Evolutionary conservation across 139 green algal genomes (phyloP).

Genomic region (Closterium sp.): DNA sequence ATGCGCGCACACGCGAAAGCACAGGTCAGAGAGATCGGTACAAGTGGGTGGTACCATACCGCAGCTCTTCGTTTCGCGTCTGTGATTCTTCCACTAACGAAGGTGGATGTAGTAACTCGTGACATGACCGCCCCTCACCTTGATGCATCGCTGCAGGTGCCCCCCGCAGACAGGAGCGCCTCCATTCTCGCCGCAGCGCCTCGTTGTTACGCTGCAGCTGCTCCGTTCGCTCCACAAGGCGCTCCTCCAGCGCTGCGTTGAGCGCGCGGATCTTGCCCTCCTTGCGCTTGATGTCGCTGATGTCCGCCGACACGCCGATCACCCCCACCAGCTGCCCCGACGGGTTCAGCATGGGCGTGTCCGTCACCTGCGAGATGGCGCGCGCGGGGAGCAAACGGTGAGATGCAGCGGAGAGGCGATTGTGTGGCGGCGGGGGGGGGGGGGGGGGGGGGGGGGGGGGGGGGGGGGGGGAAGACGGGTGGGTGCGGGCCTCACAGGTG

Average conservation of each 20-base stretch:
- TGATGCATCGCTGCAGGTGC: slow-evolving; percentile 4
- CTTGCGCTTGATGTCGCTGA: slow-evolving; percentile 27
- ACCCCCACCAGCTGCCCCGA: slow-evolving; percentile 23
- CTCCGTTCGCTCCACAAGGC: slow-evolving; percentile 12
- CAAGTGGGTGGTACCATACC: too few species aligned
- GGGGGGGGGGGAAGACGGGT: too few species aligned
- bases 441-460: too few species aligned
- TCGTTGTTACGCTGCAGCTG: slow-evolving; percentile 14
- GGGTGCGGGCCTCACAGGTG: too few species aligned
- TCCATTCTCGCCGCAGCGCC: not conserved
- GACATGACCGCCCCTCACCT: not conserved
- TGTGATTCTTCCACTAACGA: too few species aligned
- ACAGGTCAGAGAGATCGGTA: not conserved
- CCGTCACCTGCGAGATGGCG: not conserved
- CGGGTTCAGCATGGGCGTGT: slow-evolving; percentile 22
- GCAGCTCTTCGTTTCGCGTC: too few species aligned
- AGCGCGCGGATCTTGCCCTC: slow-evolving; percentile 18
- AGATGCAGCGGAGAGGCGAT: too few species aligned
- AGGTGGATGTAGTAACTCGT: not conserved
- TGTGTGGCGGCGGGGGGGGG: too few species aligned
- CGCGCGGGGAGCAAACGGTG: too few species aligned
- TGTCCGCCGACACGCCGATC: slow-evolving; percentile 34
- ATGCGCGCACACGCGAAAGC: not conserved
- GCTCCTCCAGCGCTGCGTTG: slow-evolving; percentile 18
- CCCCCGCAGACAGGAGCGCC: not conserved